Evolutionary conservation across 1,139 yeast genomes (phyloP), one percentile per base, ranked within the genome.

Genomic region (Nakaseomyces glabratus): DNA sequence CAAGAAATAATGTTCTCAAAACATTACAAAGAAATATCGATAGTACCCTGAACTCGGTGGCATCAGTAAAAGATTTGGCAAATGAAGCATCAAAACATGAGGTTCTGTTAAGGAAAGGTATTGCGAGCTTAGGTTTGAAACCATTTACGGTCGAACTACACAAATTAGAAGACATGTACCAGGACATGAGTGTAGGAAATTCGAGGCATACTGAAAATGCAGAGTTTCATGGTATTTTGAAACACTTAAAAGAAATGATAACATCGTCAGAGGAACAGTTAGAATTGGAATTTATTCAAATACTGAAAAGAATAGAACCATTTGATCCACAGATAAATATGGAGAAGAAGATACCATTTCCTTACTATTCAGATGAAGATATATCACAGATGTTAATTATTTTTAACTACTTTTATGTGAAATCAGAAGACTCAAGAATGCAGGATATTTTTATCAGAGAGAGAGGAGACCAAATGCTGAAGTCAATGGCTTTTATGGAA

Each of bases 31-130:
- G 62, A 28, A 80, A 76, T 46, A 69, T 82, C 20, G 78, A 76
- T 34, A 65, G 69, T 16, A 79, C 86, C 4, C 58, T 82, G 34
- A 60, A 58, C 26, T 66, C 82, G 1, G 73, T 84, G 6, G 69
- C 68, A 32, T 78, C 69, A 7, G 82, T 85, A 16, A 74, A 77
- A 47, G 73, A 68, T 28, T 71, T 76, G 45, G 88, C 93, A 0
- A 68, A 69, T 33, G 66, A 65, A 35, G 76, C 80, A 3, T 69
- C 75, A 21, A 63, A 65, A 35, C 68, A 67, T 44, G 82, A 76
- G 47, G 51, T 64, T 6, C 58, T 66, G 21, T 41, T 62, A 33
- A 42, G 47, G 4, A 58, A 55, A 31, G 53, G 58, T 4, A 50
- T 61, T 16, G 47, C 45, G 7, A 51, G 58, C 30, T 47, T 55